phyloP scores from a whole-genome alignment of 805 yeast genomes.

The Pichia gijzeniarum region DNA sequence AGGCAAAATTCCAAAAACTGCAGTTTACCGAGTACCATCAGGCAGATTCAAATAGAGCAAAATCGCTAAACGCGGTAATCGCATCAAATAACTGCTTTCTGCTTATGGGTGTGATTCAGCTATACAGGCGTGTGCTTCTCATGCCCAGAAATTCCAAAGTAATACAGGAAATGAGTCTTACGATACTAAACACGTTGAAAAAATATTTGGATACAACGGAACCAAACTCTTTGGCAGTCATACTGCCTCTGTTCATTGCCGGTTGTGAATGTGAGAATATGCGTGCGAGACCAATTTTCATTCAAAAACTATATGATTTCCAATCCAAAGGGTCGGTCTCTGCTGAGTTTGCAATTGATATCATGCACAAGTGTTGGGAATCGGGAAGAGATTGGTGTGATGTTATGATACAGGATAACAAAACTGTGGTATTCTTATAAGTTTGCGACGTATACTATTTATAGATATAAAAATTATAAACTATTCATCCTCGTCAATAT shows the following conservation, averaged over 20 bases:
- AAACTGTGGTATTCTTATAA: slow-evolving; percentile 40
- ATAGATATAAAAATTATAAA: too few species aligned
- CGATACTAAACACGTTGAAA: slow-evolving; percentile 33
- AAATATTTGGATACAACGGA: slow-evolving; percentile 38
- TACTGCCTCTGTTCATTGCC: slow-evolving; percentile 50
- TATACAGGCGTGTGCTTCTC: slow-evolving; percentile 49
- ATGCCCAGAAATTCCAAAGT: slow-evolving; percentile 39
- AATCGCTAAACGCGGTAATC: slow-evolving; percentile 26
- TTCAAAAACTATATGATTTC: slow-evolving; percentile 35
- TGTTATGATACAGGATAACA: slow-evolving; percentile 36
- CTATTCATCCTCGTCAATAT: slow-evolving; percentile 20
- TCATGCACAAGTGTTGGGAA: slow-evolving; percentile 50
- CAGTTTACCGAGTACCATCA: slow-evolving; percentile 14
- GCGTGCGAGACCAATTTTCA: slow-evolving; percentile 31
- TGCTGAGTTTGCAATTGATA: slow-evolving; percentile 26
- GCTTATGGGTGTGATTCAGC: slow-evolving; percentile 47
- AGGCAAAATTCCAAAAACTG: slow-evolving; percentile 27
- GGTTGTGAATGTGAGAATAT: slow-evolving; percentile 49
- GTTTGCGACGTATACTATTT: too few species aligned
- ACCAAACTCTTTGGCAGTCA: slow-evolving; percentile 49
- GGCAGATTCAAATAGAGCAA: slow-evolving; percentile 2
- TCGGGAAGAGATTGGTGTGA: slow-evolving; percentile 47
- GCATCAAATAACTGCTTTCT: slow-evolving; percentile 49
- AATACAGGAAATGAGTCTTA: slow-evolving; percentile 42
- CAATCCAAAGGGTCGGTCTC: slow-evolving; percentile 36